Conservation (phyloP, 2,329 filamentous ascomycete genomes). For the Fusarium albidum region DNA sequence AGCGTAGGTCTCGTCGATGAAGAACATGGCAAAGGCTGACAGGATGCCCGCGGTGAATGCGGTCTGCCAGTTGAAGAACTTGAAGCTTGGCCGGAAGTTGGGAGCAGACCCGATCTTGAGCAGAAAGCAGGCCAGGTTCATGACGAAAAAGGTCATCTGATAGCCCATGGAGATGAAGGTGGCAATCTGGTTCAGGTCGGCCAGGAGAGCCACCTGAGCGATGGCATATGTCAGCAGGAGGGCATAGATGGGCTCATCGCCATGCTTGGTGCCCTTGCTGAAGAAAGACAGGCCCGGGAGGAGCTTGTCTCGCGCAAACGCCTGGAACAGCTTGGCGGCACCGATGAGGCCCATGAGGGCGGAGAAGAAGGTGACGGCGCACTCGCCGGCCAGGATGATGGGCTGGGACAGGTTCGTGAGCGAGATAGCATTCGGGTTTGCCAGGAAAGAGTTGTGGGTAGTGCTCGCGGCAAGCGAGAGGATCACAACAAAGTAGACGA, state of each 20-base stretch:
- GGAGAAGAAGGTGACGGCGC: conserved; percentile 84
- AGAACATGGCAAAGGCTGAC: conserved; percentile 86
- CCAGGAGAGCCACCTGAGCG: conserved; percentile 81
- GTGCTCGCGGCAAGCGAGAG: conserved; percentile 80
- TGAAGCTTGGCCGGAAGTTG: conserved; percentile 88
- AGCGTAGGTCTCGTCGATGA: conserved; percentile 84
- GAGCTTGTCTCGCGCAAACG: conserved; percentile 79
- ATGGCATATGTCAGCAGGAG: conserved; percentile 79
- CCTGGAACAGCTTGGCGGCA: conserved; percentile 84
- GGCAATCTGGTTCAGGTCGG: conserved; percentile 87
- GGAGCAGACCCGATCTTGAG: conserved; percentile 87
- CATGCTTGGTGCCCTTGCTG: conserved; percentile 73
- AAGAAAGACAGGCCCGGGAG: conserved; percentile 80
- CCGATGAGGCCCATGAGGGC: conserved; percentile 88
- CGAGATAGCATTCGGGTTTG: conserved; percentile 81
- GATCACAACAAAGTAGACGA: conserved; percentile 79
- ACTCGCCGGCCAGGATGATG: conserved; percentile 81
- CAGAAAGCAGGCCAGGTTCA: conserved; percentile 86
- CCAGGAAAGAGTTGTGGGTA: conserved; percentile 76
- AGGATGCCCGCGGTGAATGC: conserved; percentile 78
- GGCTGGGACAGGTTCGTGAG: conserved; percentile 79
- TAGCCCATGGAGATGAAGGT: conserved; percentile 93
- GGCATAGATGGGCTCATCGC: conserved; percentile 79
- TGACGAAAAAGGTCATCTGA: conserved; percentile 91
- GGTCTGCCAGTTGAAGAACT: conserved; percentile 88